Evolutionary conservation across 495 filamentous ascomycete species (phyloP), one percentile per base, ranked within the genome.

Genomic region (Penicillium parvum): DNA sequence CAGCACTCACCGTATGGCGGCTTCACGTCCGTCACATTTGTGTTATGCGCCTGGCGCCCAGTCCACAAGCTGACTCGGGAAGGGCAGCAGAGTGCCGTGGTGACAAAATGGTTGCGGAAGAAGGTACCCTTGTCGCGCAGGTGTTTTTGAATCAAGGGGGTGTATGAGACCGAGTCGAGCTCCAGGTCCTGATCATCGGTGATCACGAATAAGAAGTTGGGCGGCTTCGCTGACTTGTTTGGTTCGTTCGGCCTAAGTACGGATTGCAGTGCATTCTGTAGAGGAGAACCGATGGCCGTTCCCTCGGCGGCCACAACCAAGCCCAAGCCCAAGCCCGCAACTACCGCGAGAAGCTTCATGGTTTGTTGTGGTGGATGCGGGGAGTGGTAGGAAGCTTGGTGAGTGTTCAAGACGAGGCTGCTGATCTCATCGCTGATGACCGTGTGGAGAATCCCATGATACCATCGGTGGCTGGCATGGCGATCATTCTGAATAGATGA

Each of bases 1-100:
- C 16, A 20, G 21, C 48, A 30, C 52, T 37, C 60, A 78, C 79
- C 80, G 45, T 78, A 73, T 8, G 81, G 83, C 0, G 82, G 79
- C 17, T 52, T 64, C 6, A 88, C 78, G 42, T 85, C 79, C 1
- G 84, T 87, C 5, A 88, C 82, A 46, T 88, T 88, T 12, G 83
- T 86, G 52, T 87, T 88, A 57, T 88, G 84, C 1, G 82, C 79
- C 25, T 75, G 69, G 49, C 77, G 76, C 11, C 84, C 84, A 0
- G 82, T 85, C 78, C 68, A 78, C 4, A 85, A 52, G 14, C 72
- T 79, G 0, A 83, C 81, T 9, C 82, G 64, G 3, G 79, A 76
- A 1, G 82, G 82, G 29, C 82, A 85, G 55, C 82, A 85, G 9
- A 83, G 62, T 9, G 82, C 72, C 2, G 75, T 81, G 1, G 81